Base-by-base conservation (phyloP, 768 basidiomycete species). In the Termitomyces sp. region DNA sequence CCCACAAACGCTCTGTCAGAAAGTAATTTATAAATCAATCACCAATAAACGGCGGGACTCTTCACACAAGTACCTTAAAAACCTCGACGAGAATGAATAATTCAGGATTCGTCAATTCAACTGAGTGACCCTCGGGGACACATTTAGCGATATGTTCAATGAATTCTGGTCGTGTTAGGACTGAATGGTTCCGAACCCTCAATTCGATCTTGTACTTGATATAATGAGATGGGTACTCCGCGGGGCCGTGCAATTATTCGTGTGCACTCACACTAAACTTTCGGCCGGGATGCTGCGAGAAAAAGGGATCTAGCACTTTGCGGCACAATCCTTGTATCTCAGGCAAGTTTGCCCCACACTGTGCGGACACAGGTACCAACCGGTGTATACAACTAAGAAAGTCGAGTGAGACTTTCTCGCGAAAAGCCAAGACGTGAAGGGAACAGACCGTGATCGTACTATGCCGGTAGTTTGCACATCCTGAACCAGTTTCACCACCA, bases 181-280 rank as follows among this genome's bases (percentile, higher is more conserved):
- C 85, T n/a, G 76, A 85, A 59, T 93, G 90, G 64, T 92, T 91
- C 41, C 90, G 81, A 30, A 85, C 69, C 48, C 85, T 78, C 48
- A 90, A 64, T 61, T 93, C 90, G 37, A 93, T 82, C 67, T 92
- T 92, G 72, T 89, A 93, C 91, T 93, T 56, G 24, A 15, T 28
- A 17, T 28, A 32, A 24, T 51, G 22, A 44, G n/a, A 22, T 12
- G 2, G 34, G 4, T 11, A n/a, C 24, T 38, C 17, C 24, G 21
- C 30, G 56, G 15, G 35, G 19, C 46, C n/a, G 56, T 40, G 17
- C 11, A 15, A 37, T 35, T 12, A 30, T 32, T 5, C 30, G 10
- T 19, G 15, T 24, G 7, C 24, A 42, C 74, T 52, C 66, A 83
- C 87, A 47, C 69, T 82, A 63, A 72, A 83, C 55, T 70, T 73